Evolutionary conservation across 2,329 filamentous ascomycete genomes (phyloP), one percentile per base, ranked within the genome.

Genomic region (Calonectria pauciramosa): DNA sequence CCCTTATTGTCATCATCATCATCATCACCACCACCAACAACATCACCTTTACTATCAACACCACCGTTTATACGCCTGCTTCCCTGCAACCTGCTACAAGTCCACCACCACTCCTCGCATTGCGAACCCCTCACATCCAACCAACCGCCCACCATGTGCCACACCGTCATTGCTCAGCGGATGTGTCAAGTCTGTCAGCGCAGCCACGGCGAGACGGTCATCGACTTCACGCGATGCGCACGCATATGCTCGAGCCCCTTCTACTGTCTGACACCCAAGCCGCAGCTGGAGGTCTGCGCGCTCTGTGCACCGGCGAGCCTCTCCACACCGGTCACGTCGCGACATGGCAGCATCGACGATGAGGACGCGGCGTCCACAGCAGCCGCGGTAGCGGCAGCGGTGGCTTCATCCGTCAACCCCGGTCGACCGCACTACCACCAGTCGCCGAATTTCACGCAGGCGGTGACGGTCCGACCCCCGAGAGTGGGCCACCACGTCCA

Each of bases 221-320:
- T 82, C 75, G 81, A 78, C 75, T 82, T 82, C 70, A 79, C 76
- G 34, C 74, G 75, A 51, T 82, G 81, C 72, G 81, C 79, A 68
- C 81, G 81, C 74, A 80, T 78, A 77, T 82, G 81, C 77, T 76
- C 76, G 68, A 82, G 80, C 67, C 81, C 81, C 51, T 82, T 80
- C 74, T 82, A 82, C 75, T 79, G 80, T 68, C 78, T 82, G 69
- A 81, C 79, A 34, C 78, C 81, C 70, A 78, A 77, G 51, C 79
- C 77, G 51, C 75, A 81, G 72, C 75, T 82, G 78, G 80, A 81
- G 66, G 56, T 81, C 69, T 82, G 80, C 76, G 70, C 72, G 69
- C 71, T 81, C 59, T 81, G 80, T 71, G 64, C 76, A 30, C 68
- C 79, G 44, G 75, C 73, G 14, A 76, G 71, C 51, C 65, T 78